phyloP scores from a whole-genome alignment of 2,329 filamentous ascomycete genomes.

The Penicillium italicum region DNA sequence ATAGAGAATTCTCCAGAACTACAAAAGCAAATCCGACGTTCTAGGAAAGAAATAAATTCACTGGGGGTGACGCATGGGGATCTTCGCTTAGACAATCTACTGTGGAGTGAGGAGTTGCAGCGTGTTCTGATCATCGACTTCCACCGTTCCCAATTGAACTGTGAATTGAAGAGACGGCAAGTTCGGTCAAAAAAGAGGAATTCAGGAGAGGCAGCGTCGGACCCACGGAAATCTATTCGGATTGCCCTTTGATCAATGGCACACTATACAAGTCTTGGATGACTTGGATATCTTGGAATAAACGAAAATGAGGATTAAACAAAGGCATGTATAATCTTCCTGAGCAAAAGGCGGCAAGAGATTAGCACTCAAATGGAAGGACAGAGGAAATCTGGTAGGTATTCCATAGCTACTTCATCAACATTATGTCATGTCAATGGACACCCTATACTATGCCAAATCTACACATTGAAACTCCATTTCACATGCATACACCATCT shows the following conservation, averaged over 20 bases:
- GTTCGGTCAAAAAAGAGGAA: no score
- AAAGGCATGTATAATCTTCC: neutral
- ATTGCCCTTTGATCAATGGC: neutral
- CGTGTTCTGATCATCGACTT: no score
- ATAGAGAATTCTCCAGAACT: no score
- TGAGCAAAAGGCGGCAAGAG: neutral
- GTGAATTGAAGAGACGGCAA: no score
- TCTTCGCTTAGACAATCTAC: no score
- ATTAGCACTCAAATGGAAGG: neutral
- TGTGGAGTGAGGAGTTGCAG: no score
- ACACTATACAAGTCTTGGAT: neutral
- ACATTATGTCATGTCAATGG: slow-evolving; percentile 1
- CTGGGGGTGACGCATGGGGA: no score
- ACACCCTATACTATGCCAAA: neutral
- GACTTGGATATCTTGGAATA: neutral
- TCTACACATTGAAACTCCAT: neutral
- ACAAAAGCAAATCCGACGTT: no score
- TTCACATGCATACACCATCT: neutral
- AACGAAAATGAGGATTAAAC: neutral
- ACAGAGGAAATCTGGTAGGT: neutral
- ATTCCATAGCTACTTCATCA: neutral
- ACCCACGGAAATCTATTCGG: no score
- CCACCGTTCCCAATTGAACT: no score
- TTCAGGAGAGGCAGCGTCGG: no score
- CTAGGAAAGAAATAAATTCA: no score